A percentile compares a stretch with the other conserved stretches of the same genome.
phyloP scores from a whole-genome alignment of 768 basidiomycete genomes.

The Tephrocybe sp. region DNA sequence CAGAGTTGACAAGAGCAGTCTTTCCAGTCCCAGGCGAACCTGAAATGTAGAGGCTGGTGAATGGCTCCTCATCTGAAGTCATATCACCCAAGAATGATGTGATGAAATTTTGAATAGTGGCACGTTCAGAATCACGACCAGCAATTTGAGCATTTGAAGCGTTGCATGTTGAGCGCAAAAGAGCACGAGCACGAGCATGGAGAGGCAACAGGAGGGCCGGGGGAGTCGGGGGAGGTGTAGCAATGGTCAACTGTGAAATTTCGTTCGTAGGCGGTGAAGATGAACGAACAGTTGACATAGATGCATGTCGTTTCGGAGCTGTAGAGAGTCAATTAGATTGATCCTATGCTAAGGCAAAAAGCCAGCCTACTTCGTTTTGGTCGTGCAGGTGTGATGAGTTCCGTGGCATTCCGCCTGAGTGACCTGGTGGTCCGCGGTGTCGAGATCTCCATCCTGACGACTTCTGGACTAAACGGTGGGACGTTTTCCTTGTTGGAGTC shows the following conservation, averaged over 20 bases:
- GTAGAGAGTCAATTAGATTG: slow-evolving; percentile 10
- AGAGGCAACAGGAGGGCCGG: slow-evolving; percentile 47
- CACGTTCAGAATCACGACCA: slow-evolving; percentile 67
- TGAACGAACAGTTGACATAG: slow-evolving; percentile 40
- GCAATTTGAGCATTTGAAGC: slow-evolving; percentile 48
- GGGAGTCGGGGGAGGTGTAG: slow-evolving; percentile 64
- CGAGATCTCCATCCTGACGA: slow-evolving; percentile 30
- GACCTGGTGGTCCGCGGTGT: slow-evolving; percentile 39
- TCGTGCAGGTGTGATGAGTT: slow-evolving; percentile 41
- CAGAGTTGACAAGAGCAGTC: slow-evolving; percentile 75
- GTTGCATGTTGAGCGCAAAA: slow-evolving; percentile 72
- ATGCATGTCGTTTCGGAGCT: slow-evolving; percentile 49
- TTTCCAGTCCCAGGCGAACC: slow-evolving; percentile 93
- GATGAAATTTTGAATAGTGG: slow-evolving; percentile 57
- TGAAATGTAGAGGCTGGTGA: slow-evolving; percentile 77
- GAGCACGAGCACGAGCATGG: slow-evolving; percentile 59
- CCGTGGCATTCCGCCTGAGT: slow-evolving; percentile 36
- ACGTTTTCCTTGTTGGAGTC: slow-evolving; percentile 78
- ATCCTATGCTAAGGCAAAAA: slow-evolving; percentile 7
- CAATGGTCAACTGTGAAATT: slow-evolving; percentile 40
- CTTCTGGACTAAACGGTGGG: slow-evolving; percentile 51
- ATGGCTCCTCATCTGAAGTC: slow-evolving; percentile 19
- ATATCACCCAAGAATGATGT: slow-evolving; percentile 42
- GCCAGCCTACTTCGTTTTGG: slow-evolving; percentile 40
- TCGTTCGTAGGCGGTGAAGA: slow-evolving; percentile 45